These are phyloP conservation scores for Gossypium australe DNA, from an alignment of 345 rosid genomes.

Conservation along the genomic window DNA sequence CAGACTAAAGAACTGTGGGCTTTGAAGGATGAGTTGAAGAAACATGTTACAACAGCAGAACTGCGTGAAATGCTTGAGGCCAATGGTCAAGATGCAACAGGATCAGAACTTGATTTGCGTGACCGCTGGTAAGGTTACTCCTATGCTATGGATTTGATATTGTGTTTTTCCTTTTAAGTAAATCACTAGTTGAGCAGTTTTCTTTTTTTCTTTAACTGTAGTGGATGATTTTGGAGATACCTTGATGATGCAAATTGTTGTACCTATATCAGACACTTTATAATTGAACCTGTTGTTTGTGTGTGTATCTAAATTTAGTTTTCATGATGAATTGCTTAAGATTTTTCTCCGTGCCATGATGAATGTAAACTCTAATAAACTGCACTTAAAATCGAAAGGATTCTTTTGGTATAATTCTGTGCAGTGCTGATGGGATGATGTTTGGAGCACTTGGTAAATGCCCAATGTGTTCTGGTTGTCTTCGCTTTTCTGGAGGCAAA, in stretches of 20 bases:
- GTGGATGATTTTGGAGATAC: neutral
- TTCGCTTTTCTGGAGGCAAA: slow-evolving; percentile 70
- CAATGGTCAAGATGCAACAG: slow-evolving; percentile 71
- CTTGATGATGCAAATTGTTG: neutral
- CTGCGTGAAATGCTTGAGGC: slow-evolving; percentile 74
- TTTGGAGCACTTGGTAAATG: slow-evolving; percentile 80
- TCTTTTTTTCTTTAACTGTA: neutral
- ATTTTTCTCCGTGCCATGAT: neutral
- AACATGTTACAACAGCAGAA: slow-evolving; percentile 65
- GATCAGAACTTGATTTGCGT: slow-evolving; percentile 85
- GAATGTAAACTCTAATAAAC: neutral
- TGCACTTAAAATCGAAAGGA: neutral
- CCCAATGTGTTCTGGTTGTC: slow-evolving; percentile 65
- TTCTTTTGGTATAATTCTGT: slow-evolving; percentile 19
- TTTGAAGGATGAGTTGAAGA: slow-evolving; percentile 79
- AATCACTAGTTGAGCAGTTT: neutral
- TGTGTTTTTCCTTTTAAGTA: neutral
- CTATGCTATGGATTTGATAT: neutral
- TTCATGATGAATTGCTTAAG: neutral
- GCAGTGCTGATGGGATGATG: slow-evolving; percentile 93
- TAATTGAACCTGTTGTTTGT: slow-evolving; percentile 4
- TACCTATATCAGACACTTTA: neutral
- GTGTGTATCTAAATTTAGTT: neutral
- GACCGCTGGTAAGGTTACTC: slow-evolving; percentile 62
- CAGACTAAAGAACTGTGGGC: slow-evolving; percentile 83